These are phyloP conservation scores for Saccharum hybrid DNA, from an alignment of 202 grass and related monocot genomes.

Conservation along the genomic window DNA sequence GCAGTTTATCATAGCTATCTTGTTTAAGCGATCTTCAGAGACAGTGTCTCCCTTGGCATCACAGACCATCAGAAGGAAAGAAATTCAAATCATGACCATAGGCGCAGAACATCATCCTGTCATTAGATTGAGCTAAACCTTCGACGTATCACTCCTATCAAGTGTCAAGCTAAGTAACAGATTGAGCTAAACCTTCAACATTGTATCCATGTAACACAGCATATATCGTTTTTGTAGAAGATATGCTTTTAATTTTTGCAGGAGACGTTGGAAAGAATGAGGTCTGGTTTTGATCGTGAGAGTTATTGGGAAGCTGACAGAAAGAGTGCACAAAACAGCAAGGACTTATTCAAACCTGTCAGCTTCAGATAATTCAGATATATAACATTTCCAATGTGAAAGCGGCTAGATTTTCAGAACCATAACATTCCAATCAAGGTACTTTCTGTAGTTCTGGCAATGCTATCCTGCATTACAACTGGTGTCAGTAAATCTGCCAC, in stretches of 20 bases:
- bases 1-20: neutral
- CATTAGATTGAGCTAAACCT: neutral
- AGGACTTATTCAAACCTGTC: neutral
- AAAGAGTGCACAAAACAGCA: constrained; percentile 9
- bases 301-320: neutral
- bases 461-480: neutral
- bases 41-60: neutral
- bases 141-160: neutral
- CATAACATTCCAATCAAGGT: neutral
- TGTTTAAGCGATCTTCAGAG: neutral
- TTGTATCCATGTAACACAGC: neutral
- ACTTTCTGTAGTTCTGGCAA: neutral
- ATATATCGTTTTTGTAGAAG: neutral
- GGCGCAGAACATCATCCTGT: neutral
- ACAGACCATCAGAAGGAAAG: neutral
- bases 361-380: neutral
- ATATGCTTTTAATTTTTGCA: neutral
- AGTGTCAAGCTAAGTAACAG: constrained; percentile 2
- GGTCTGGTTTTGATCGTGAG: neutral
- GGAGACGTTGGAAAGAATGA: neutral
- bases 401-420: constrained; percentile 4
- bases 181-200: neutral
- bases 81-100: no score
- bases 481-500: neutral
- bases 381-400: neutral